Percentiles rank a stretch among this genome's conserved stretches.
These are phyloP conservation scores for Epithemia pelagica DNA, from an alignment of 108 stramenopile genomes.

Conservation along the genomic window DNA sequence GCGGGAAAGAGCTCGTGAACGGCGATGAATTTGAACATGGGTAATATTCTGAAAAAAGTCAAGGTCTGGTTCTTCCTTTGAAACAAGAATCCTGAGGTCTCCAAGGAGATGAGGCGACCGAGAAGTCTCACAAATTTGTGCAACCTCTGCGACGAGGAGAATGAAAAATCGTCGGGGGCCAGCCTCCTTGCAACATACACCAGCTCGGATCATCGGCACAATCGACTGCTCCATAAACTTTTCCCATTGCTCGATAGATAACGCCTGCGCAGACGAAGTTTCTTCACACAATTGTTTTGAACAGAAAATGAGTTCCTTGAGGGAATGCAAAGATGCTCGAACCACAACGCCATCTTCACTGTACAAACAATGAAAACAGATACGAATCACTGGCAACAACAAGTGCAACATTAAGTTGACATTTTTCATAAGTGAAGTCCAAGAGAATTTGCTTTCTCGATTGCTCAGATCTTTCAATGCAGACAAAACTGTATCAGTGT, in stretches of 20 bases:
- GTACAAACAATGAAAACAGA: conserved; percentile 65
- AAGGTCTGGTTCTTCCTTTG: conserved; percentile 79
- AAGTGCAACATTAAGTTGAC: neutral
- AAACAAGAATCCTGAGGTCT: conserved; percentile 51
- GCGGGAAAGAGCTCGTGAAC: conserved; percentile 70
- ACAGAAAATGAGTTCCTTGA: conserved; percentile 51
- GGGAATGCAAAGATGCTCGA: conserved; percentile 54
- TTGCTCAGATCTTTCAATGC: conserved; percentile 51
- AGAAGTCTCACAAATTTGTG: conserved; percentile 24
- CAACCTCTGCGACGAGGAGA: conserved; percentile 54
- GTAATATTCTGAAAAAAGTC: conserved; percentile 93
- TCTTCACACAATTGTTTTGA: conserved; percentile 14
- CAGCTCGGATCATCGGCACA: conserved; percentile 49
- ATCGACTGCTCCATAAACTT: conserved; percentile 60
- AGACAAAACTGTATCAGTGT: conserved; percentile 68
- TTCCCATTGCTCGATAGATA: conserved; percentile 31
- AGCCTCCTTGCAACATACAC: conserved; percentile 36
- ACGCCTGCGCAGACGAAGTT: conserved; percentile 1
- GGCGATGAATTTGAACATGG: conserved; percentile 94
- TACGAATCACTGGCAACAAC: conserved; percentile 53
- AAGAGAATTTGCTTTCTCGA: conserved; percentile 17
- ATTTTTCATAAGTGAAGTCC: conserved; percentile 14
- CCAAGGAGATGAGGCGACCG: conserved; percentile 62
- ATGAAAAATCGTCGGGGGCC: conserved; percentile 50
- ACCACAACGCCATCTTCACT: conserved; percentile 70